Evolutionary conservation across 2,329 filamentous ascomycete species (phyloP), one percentile per base, ranked within the genome.

Genomic region (Sporothrix variecibatus): DNA sequence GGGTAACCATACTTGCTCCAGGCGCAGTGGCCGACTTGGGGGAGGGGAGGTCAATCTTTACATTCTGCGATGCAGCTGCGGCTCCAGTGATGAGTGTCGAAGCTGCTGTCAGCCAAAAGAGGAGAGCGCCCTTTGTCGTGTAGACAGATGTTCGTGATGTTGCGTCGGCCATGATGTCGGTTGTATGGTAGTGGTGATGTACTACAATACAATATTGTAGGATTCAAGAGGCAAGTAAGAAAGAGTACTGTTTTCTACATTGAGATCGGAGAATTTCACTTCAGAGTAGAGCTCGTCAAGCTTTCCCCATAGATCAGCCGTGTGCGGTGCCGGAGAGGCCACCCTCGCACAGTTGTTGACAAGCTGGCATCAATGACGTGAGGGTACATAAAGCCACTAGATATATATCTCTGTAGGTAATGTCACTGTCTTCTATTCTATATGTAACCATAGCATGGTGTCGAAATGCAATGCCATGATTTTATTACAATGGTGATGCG

Each of bases 1-100:
- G 74, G 74, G 49, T 72, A 72, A 51, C 74, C 74, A 26, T 73
- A 64, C 53, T 40, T 40, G 72, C 60, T 70, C 74, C 74, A 75
- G 28, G 72, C 60, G 34, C 74, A 75, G 26, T 64, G 51, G 34
- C 72, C 72, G 28, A 67, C 28, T 31, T 46, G 67, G 23, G 72
- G 72, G 2, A 17, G 51, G 72, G 72, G 12, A 60, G 53, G 34
- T 51, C 23, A 2, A 40, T 5, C 15, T 53, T 28, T 15, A 38
- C 12, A 2, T 38, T 9, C n/a, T n/a, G n/a, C 1, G 23, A 17
- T 17, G 72, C 11, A 15, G 72, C 20, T 2, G 64, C 20, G 34
- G 49, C 1, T 7, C 15, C 60, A 20, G 11, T 38, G 7, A 62
- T n/a, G 7, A 60, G 20, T 6, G 64, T 12, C 12, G 26, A 9